Conservation (phyloP, 257 asterid species). For the Scutellaria galericulata region DNA sequence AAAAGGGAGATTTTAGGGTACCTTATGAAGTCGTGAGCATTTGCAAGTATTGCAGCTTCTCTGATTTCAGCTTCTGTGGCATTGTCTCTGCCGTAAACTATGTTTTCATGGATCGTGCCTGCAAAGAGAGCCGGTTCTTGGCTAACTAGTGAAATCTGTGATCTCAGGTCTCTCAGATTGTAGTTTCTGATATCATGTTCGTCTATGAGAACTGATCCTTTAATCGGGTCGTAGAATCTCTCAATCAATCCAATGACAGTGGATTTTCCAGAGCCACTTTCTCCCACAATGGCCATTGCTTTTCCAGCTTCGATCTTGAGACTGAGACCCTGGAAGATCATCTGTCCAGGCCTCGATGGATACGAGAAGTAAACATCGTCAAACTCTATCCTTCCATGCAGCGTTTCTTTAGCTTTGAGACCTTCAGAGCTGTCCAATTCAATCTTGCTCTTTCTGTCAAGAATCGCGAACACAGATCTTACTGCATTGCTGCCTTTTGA, state of each 20-base stretch:
- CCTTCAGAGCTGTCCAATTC: conserved; percentile 40
- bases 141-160: conserved; percentile 54
- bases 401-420: conserved; percentile 27
- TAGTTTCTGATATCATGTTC: conserved; percentile 46
- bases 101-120: conserved; percentile 55
- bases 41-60: conserved; percentile 57
- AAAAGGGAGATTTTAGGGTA: conserved; percentile 3
- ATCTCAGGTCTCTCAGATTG: conserved; percentile 49
- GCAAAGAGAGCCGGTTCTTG: conserved; percentile 65
- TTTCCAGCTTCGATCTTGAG: conserved; percentile 51
- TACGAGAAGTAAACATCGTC: conserved; percentile 47
- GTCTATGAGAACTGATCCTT: conserved; percentile 49
- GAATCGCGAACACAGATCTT: conserved; percentile 44
- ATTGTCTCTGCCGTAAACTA: conserved; percentile 46
- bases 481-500: conserved; percentile 52
- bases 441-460: conserved; percentile 49
- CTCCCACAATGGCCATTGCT: conserved; percentile 51
- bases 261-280: conserved; percentile 67
- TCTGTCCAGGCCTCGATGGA: conserved; percentile 55
- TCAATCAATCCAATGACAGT: conserved; percentile 52
- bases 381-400: conserved; percentile 49
- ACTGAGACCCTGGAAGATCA: conserved; percentile 49
- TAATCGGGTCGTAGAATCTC: conserved; percentile 56
- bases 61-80: conserved; percentile 52
- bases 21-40: conserved; percentile 71